Percentiles rank a stretch among this genome's conserved stretches.
Evolutionary conservation across 1,139 yeast species (phyloP).

Genomic region (Scheffersomyces insectosa): DNA sequence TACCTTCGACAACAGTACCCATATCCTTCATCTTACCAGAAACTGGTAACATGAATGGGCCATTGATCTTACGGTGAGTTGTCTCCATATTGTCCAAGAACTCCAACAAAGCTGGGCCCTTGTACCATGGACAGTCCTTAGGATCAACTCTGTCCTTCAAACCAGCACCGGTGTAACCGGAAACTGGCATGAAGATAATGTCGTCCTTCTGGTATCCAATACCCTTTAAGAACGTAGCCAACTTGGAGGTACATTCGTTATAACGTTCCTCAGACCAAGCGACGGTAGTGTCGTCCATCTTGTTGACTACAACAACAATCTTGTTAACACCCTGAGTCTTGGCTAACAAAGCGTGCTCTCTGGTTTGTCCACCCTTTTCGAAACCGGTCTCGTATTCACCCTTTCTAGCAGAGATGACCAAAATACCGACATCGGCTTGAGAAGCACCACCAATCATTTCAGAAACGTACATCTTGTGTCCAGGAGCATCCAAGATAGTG

Average conservation of each 20-base stretch:
- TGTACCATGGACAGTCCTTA: conserved; percentile 86
- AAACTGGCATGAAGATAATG: conserved; percentile 91
- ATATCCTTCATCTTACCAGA: conserved; percentile 93
- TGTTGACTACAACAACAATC: conserved; percentile 89
- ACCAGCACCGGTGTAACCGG: conserved; percentile 97
- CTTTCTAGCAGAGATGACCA: conserved; percentile 96
- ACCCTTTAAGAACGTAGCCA: conserved; percentile 77
- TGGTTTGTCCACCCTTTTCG: conserved; percentile 98
- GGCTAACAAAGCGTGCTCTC: conserved; percentile 97
- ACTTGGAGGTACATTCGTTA: conserved; percentile 88
- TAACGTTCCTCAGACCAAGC: conserved; percentile 95
- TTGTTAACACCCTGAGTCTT: conserved; percentile 97
- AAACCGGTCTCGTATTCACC: conserved; percentile 99
- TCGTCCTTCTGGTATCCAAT: conserved; percentile 89
- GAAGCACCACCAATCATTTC: conserved; percentile 99
- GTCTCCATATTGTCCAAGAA: conserved; percentile 82
- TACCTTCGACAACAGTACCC: conserved; percentile 98
- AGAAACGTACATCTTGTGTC: conserved; percentile 97
- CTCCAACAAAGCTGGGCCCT: conserved; percentile 89
- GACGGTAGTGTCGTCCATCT: conserved; percentile 99
- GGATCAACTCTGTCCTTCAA: conserved; percentile 79
- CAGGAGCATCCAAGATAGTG: conserved; percentile 98
- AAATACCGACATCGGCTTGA: conserved; percentile 96
- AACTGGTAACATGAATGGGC: conserved; percentile 96
- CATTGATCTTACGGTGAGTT: conserved; percentile 82